Conservation (phyloP, 2,329 filamentous ascomycete genomes). For the Harringtonia aguacate region DNA sequence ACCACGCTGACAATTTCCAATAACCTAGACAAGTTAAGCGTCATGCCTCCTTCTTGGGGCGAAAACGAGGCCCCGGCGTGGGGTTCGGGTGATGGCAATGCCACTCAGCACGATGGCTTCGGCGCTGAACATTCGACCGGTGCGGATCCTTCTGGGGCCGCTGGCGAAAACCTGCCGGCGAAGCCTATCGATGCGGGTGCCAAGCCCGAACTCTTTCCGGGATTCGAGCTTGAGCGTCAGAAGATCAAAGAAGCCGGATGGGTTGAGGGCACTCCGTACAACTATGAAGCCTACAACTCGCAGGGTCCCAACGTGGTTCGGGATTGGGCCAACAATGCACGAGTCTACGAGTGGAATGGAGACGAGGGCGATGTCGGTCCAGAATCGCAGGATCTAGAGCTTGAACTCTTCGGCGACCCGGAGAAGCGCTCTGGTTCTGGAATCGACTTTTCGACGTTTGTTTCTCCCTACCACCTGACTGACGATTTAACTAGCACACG, state of each 20-base stretch:
- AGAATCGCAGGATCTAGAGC: slow-evolving; percentile 57
- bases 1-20: too few relatives aligned
- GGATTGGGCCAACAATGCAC: slow-evolving; percentile 44
- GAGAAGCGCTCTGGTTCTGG: slow-evolving; percentile 39
- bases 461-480: not conserved
- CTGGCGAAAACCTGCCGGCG: not conserved
- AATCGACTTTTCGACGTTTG: slow-evolving; percentile 44
- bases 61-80: not conserved
- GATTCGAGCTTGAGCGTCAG: slow-evolving; percentile 13
- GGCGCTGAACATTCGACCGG: too few relatives aligned
- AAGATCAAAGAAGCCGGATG: slow-evolving; percentile 26
- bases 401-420: slow-evolving; percentile 58
- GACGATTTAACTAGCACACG: slow-evolving; percentile 6
- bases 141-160: too few relatives aligned
- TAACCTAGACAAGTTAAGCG: too few relatives aligned
- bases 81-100: not conserved
- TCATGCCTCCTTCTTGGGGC: not conserved
- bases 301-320: slow-evolving; percentile 9
- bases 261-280: slow-evolving; percentile 32
- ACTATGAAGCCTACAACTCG: slow-evolving; percentile 31
- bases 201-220: slow-evolving; percentile 9
- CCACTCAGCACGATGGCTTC: too few relatives aligned
- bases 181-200: not conserved
- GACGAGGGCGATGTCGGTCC: slow-evolving; percentile 82
- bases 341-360: slow-evolving; percentile 72